Base-by-base conservation (phyloP, 306 rosid genomes). In the Argentina anserina region DNA sequence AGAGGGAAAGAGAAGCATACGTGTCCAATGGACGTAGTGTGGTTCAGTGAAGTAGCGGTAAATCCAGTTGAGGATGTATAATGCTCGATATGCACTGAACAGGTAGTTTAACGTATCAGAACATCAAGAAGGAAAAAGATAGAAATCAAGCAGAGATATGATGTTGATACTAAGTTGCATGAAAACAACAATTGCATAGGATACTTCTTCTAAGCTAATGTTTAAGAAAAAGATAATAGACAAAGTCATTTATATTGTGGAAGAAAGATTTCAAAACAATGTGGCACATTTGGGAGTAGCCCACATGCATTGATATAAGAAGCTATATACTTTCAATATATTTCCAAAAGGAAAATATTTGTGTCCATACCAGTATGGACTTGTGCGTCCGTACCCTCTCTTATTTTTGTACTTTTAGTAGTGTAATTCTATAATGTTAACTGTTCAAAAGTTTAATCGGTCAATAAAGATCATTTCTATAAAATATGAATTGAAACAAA, bases 31-130 rank as follows among this genome's bases (percentile, higher is more conserved):
- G 58, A 93, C 79, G 66, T 78, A 90, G 84, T 79, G 83, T 29
- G 84, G 84, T 87, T 93, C 97, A 29, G 96, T 90, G 56, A 93
- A 90, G 89, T 90, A 90, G 85, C 98, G 98, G 62, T 87, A 93
- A 78, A 90, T 81, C 97, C 97, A 93, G 81, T 93, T 93, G 76
- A 90, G 69, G 53, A 93, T 89, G 88, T 90, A 93, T 21, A 93
- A 75, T 13, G 83, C 93, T 75, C 97, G 88, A 75, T 93, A 93
- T 2, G 87, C 92, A 60, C 97, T 93, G 96, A 87, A 90, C 60
- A 74, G 49, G 23, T 55, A 58, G 46, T 78, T 45, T 15, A 47
- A 41, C n/a, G 66, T 6, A 46, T 58, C 29, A 71, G 41, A 21
- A 46, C 15, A 77, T 55, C 7, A 26, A 3, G 13, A 36, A 50